A percentile compares a stretch with the other conserved stretches of the same genome.
Evolutionary conservation across 2,329 filamentous ascomycete genomes (phyloP).

Genomic region (Pseudocercospora eumusae): DNA sequence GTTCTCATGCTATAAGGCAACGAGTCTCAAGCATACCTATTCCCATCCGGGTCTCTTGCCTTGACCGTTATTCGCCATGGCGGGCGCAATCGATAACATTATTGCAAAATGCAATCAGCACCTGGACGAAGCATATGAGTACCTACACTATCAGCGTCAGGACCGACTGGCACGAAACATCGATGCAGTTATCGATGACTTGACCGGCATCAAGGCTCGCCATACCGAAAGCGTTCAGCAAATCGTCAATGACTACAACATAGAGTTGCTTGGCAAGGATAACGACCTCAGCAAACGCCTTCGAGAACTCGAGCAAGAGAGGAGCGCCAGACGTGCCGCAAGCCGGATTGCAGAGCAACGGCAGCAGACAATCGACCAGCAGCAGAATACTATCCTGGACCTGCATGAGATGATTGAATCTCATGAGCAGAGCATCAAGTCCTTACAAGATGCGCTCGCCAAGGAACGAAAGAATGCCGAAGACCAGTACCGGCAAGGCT

Average conservation of each 20-base stretch:
- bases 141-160: not conserved
- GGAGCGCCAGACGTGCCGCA: not conserved
- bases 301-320: conserved; percentile 2
- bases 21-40: no score
- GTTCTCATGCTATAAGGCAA: not conserved
- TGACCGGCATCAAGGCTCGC: not conserved
- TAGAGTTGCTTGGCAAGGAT: not conserved
- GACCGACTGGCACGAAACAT: not conserved
- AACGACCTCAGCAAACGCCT: not conserved
- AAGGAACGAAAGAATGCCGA: conserved; percentile 4
- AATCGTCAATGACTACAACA: not conserved
- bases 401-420: not conserved
- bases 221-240: not conserved
- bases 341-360: conserved; percentile 4
- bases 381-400: not conserved
- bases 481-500: conserved; percentile 5
- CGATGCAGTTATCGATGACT: not conserved
- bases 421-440: conserved; percentile 6
- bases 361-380: not conserved
- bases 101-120: not conserved
- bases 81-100: not conserved
- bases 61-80: not conserved
- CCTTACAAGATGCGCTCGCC: conserved; percentile 4
- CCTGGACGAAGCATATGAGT: not conserved
- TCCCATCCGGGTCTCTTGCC: not conserved